These are phyloP conservation scores for Elongisporangium senticosum DNA, from an alignment of 352 stramenopile species.

Conservation along the genomic window DNA sequence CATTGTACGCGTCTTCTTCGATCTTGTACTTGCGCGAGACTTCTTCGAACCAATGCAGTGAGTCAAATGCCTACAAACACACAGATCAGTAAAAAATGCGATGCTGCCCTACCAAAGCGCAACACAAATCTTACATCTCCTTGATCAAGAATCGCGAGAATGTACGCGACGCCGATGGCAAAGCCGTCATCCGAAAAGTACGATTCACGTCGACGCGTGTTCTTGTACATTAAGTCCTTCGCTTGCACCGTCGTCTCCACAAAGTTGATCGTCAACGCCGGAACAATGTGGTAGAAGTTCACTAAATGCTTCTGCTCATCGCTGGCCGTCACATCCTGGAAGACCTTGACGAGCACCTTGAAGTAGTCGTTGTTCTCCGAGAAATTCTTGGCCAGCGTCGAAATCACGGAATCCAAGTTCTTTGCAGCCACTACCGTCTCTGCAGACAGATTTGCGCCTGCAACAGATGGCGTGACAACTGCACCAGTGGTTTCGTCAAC, in stretches of 20 bases:
- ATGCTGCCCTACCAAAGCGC: conserved; percentile 1
- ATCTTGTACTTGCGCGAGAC: conserved; percentile 81
- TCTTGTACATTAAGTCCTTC: conserved; percentile 96
- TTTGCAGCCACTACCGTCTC: conserved; percentile 80
- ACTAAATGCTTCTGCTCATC: conserved; percentile 88
- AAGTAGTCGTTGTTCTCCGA: conserved; percentile 93
- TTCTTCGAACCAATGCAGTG: conserved; percentile 90
- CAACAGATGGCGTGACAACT: conserved; percentile 34
- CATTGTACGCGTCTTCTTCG: conserved; percentile 77
- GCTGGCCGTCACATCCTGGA: conserved; percentile 84
- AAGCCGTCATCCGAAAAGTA: conserved; percentile 97
- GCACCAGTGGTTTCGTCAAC: conserved; percentile 55
- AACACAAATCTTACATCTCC: conserved; percentile 39
- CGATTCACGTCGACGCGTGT: conserved; percentile 87
- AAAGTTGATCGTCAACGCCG: conserved; percentile 87
- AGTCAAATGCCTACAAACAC: conserved; percentile 67
- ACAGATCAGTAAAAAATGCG: conserved; percentile 3
- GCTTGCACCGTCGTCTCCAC: conserved; percentile 85
- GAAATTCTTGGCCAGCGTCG: conserved; percentile 86
- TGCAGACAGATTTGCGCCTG: conserved; percentile 60
- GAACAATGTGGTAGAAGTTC: conserved; percentile 91
- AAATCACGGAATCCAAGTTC: conserved; percentile 86
- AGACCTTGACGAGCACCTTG: conserved; percentile 85
- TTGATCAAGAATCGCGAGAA: conserved; percentile 89
- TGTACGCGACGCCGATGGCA: conserved; percentile 91